phyloP scores from a whole-genome alignment of 345 rosid species.

The Eucalyptus guilfoylei region DNA sequence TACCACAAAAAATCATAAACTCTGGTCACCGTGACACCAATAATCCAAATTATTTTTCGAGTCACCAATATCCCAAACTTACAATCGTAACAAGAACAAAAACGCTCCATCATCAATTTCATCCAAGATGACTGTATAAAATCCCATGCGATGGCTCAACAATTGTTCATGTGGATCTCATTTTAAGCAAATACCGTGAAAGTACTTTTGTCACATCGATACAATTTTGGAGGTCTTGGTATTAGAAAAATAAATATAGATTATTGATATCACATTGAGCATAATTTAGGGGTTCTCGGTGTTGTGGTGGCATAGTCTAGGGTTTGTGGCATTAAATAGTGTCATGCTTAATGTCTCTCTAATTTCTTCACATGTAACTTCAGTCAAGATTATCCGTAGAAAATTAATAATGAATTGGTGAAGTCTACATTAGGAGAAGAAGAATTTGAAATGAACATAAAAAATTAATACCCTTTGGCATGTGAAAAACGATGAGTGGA shows the following conservation, averaged over 20 bases:
- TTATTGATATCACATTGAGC: background rate
- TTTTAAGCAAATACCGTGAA: background rate
- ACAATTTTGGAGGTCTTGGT: background rate
- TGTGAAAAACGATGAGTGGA: background rate
- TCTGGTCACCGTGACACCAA: rapidly evolving
- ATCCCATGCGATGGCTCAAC: background rate
- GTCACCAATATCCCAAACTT: background rate
- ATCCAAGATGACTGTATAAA: rapidly evolving
- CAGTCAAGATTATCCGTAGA: background rate
- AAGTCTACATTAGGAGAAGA: background rate
- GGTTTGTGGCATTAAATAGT: background rate
- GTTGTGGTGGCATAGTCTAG: background rate
- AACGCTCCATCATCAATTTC: background rate
- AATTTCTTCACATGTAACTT: background rate
- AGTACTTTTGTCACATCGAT: background rate
- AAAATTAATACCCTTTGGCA: background rate
- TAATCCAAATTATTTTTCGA: background rate
- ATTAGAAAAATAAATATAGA: background rate
- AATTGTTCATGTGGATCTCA: background rate
- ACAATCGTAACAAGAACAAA: background rate
- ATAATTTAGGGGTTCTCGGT: background rate
- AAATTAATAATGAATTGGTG: background rate
- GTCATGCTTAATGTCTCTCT: background rate
- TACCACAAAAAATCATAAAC: background rate
- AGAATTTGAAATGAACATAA: background rate